Evolutionary conservation across 1,139 yeast species (phyloP), one percentile per base, ranked within the genome.

Genomic region (Geotrichum australiense): DNA sequence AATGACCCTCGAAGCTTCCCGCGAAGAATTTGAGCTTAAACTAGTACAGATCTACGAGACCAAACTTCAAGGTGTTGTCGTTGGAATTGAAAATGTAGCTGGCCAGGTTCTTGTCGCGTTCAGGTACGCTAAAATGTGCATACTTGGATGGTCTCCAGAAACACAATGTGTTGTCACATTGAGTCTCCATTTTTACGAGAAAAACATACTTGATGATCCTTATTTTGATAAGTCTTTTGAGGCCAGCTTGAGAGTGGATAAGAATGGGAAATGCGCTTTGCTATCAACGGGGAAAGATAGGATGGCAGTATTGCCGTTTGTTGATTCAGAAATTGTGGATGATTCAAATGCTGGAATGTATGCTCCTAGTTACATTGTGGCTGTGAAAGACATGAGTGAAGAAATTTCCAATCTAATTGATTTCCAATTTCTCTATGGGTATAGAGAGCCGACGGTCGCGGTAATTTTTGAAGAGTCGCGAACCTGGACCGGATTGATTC

Each of bases 181-280:
- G 3, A 84, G 96, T 39, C 68, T 91, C 43, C 99, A 91, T 62
- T 86, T 75, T 59, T 91, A 89, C 60, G 97, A 89, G 56, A 74
- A 76, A 42, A 74, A 78, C 34, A 70, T 83, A 11, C 43, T 73
- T 65, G 52, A 71, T 67, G 43, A 59, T 68, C 44, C 76, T 76
- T 31, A 69, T 68, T 47, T 76, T 71, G 56, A 71, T 63, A 46
- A 61, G 70, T 41, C 57, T 57, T 43, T 62, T 63, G 37, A 66
- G 5, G 65, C 86, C 0, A 65, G 67, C 18, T 67, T 85, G 50
- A 63, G 78, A 23, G 68, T 80, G 0, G 96, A 86, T 46, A 89
- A 94, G 1, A 68, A 69, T 41, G 68, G 70, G 30, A 65, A 76
- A 12, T 78, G 87, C 48, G 66, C 82, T 1, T 69, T 89, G 45